Conservation (phyloP, 164 flowering plant genomes). For the Saururus chinensis region DNA sequence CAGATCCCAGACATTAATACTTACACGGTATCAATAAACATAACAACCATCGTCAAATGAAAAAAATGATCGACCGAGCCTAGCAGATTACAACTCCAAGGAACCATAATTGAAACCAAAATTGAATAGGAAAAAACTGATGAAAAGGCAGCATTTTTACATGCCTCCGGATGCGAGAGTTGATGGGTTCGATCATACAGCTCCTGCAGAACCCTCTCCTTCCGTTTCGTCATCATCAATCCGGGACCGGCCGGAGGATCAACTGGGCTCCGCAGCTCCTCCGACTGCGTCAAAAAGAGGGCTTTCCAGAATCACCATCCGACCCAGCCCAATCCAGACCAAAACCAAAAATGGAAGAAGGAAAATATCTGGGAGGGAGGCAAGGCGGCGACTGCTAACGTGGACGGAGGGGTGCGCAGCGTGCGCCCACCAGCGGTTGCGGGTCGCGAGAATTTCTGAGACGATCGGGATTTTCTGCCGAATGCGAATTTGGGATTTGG, state of each 20-base stretch:
- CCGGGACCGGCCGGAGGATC: background rate
- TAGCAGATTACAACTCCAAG: background rate
- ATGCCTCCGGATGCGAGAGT: conserved; percentile 2
- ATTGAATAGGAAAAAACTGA: background rate
- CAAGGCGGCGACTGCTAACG: too few species aligned
- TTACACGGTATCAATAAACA: too few species aligned
- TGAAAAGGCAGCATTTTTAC: background rate
- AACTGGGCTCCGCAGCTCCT: background rate
- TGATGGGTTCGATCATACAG: background rate
- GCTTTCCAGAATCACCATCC: background rate
- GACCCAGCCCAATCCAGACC: background rate
- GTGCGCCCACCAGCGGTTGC: too few species aligned
- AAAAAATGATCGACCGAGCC: background rate
- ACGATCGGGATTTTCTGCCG: too few species aligned
- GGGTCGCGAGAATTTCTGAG: too few species aligned
- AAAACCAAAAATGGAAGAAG: too few species aligned
- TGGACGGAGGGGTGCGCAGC: too few species aligned
- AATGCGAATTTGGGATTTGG: too few species aligned
- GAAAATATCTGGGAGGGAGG: too few species aligned
- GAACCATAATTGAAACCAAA: background rate
- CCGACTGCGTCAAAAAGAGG: background rate
- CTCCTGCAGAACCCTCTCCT: background rate
- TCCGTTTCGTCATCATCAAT: background rate
- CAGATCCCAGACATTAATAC: too few species aligned
- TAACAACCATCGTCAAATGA: background rate